phyloP scores from a whole-genome alignment of 192 early-diverging fungal genomes.

The Fimicolochytrium jonesii region DNA sequence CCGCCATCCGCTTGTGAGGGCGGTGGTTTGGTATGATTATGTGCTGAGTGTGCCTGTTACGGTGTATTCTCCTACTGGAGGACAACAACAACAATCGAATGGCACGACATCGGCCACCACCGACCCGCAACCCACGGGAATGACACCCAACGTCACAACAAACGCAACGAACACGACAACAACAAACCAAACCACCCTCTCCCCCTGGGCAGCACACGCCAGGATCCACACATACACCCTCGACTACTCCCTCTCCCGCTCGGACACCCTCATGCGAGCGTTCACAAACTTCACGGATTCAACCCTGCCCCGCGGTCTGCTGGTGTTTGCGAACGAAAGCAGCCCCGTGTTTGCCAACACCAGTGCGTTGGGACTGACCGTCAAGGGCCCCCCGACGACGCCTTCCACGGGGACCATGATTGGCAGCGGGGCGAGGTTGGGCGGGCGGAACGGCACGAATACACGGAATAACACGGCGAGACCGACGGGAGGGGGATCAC shows the following conservation, averaged over 20 bases:
- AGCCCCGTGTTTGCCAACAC: not conserved
- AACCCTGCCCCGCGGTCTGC: conserved; percentile 5
- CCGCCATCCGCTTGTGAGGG: conserved; percentile 19
- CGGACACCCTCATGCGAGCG: not conserved
- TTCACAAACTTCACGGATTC: conserved; percentile 5
- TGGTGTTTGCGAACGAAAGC: conserved; percentile 24
- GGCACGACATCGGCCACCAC: too few relatives aligned
- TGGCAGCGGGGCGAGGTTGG: too few relatives aligned
- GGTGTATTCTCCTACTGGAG: too few relatives aligned
- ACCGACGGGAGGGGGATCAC: too few relatives aligned
- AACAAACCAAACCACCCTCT: not conserved
- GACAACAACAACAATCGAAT: not conserved
- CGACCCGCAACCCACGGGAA: too few relatives aligned
- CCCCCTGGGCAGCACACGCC: too few relatives aligned
- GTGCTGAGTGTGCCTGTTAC: not conserved
- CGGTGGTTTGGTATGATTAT: conserved; percentile 28
- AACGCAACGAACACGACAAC: too few relatives aligned
- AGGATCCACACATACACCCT: not conserved
- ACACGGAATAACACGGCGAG: too few relatives aligned
- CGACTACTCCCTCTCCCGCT: conserved; percentile 19
- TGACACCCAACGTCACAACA: too few relatives aligned
- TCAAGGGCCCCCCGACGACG: not conserved
- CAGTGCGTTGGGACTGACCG: not conserved
- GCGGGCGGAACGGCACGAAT: too few relatives aligned
- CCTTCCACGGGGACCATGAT: not conserved